phyloP scores from a whole-genome alignment of 2,329 filamentous ascomycete genomes.

The Aspergillus ochraceus region DNA sequence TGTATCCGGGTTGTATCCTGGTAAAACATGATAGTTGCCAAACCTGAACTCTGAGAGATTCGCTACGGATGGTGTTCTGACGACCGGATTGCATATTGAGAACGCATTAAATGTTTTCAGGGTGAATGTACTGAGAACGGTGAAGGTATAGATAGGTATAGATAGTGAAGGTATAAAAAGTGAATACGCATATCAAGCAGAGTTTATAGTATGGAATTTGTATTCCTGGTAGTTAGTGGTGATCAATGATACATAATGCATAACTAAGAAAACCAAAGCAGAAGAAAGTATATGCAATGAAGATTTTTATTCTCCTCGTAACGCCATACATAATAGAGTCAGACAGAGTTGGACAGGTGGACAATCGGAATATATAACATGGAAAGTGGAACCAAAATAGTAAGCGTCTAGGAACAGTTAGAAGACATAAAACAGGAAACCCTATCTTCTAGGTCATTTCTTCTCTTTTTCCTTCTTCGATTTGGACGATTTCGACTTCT shows the following conservation, averaged over 20 bases:
- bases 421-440: constrained; percentile 3
- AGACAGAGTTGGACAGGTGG: background rate
- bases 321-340: constrained; percentile 19
- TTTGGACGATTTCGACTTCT: constrained; percentile 24
- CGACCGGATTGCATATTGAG: too few species aligned
- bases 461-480: constrained; percentile 23
- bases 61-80: too few species aligned
- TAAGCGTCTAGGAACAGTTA: constrained; percentile 9
- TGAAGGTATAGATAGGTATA: too few species aligned
- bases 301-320: constrained; percentile 21
- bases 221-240: too few species aligned
- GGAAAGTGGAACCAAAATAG: too few species aligned
- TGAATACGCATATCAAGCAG: too few species aligned
- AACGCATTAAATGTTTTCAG: too few species aligned
- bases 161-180: too few species aligned
- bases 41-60: too few species aligned
- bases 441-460: constrained; percentile 8
- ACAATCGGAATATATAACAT: constrained; percentile 17
- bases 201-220: background rate
- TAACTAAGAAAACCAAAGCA: background rate
- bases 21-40: too few species aligned
- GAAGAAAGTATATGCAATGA: background rate
- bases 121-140: too few species aligned
- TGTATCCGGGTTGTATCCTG: too few species aligned
- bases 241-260: background rate